Percentiles rank a stretch among this genome's conserved stretches.
These are phyloP conservation scores for Fusarium concolor DNA, from an alignment of 2,329 filamentous ascomycete genomes.

Conservation along the genomic window DNA sequence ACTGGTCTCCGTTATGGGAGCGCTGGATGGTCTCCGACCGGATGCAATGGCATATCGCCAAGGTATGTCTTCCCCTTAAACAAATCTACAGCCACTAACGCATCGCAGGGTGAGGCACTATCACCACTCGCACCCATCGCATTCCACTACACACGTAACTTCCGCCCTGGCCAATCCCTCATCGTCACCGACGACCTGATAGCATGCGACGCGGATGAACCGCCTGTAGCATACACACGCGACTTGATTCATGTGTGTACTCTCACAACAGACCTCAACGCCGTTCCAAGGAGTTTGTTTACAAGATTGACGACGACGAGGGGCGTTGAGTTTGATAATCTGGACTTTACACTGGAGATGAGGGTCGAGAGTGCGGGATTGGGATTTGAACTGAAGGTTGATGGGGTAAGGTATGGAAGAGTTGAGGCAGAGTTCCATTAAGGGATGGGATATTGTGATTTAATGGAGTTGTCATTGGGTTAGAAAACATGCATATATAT, in stretches of 20 bases:
- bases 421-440: slow-evolving; percentile 81
- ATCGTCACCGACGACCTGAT: slow-evolving; percentile 85
- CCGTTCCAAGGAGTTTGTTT: slow-evolving; percentile 79
- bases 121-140: slow-evolving; percentile 80
- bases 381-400: slow-evolving; percentile 82
- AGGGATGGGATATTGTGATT: not conserved
- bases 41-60: slow-evolving; percentile 88
- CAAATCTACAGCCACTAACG: not conserved
- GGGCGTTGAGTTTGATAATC: slow-evolving; percentile 83
- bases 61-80: slow-evolving; percentile 60
- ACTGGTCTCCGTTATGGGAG: slow-evolving; percentile 85
- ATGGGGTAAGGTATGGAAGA: slow-evolving; percentile 79
- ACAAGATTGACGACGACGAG: slow-evolving; percentile 81
- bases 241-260: slow-evolving; percentile 80
- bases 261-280: slow-evolving; percentile 81
- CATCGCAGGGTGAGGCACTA: slow-evolving; percentile 74
- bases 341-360: slow-evolving; percentile 87
- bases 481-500: slow-evolving; percentile 14
- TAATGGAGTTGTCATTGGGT: not conserved
- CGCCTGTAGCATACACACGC: slow-evolving; percentile 68
- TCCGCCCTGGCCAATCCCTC: slow-evolving; percentile 80
- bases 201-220: slow-evolving; percentile 76
- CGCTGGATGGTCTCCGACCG: slow-evolving; percentile 85
- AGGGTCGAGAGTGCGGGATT: slow-evolving; percentile 81
- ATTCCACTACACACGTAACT: slow-evolving; percentile 89